A percentile compares a stretch with the other conserved stretches of the same genome.
Evolutionary conservation across 345 rosid species (phyloP).

Genomic region (Mercurialis annua): DNA sequence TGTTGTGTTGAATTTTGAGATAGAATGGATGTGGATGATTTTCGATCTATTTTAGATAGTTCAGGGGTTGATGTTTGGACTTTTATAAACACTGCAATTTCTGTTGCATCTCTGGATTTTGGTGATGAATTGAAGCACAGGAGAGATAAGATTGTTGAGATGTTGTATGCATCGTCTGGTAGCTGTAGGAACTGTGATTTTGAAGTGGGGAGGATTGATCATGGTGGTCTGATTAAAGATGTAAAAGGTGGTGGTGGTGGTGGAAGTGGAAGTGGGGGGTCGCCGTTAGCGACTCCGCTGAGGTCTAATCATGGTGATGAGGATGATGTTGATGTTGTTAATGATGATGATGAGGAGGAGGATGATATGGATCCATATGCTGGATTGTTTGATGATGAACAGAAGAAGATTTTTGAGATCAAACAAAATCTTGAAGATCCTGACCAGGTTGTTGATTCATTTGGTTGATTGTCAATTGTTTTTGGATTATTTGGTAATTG

Average conservation of each 20-base stretch:
- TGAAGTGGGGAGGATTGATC: conserved; percentile 31
- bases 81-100: conserved; percentile 78
- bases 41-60: conserved; percentile 65
- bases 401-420: conserved; percentile 73
- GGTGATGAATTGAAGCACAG: conserved; percentile 59
- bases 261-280: conserved; percentile 19
- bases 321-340: conserved; percentile 38
- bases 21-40: conserved; percentile 81
- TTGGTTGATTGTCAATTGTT: background rate
- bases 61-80: conserved; percentile 93
- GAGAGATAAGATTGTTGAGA: conserved; percentile 84
- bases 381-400: conserved; percentile 94
- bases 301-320: conserved; percentile 48
- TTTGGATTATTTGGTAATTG: conserved; percentile 3
- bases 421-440: conserved; percentile 83
- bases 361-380: conserved; percentile 63
- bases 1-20: background rate
- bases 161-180: conserved; percentile 48
- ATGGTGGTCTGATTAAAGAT: conserved; percentile 33
- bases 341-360: conserved; percentile 44
- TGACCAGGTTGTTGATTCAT: conserved; percentile 56
- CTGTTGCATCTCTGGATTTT: conserved; percentile 69
- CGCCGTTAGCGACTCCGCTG: conserved; percentile 45
- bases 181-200: conserved; percentile 64
- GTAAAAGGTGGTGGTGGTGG: conserved; percentile 19